Conservation (phyloP, 768 basidiomycete species). For the Collybia sp. region DNA sequence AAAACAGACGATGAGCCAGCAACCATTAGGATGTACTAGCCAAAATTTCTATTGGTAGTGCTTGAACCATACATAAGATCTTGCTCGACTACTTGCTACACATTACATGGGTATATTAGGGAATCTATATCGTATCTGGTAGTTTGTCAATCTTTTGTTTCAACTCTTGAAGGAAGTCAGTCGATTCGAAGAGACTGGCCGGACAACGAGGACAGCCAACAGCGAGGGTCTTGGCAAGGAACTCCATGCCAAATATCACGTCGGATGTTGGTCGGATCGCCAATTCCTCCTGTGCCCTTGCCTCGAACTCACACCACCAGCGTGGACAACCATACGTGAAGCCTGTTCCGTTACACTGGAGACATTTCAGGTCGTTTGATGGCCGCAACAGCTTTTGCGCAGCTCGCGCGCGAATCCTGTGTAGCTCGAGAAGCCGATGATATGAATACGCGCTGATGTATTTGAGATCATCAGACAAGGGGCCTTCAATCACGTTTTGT, state of each 20-base stretch:
- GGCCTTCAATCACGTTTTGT: slow-evolving; percentile 32
- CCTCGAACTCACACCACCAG: slow-evolving; percentile 47
- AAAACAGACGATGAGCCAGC: too few relatives aligned
- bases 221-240: slow-evolving; percentile 33
- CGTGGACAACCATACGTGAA: slow-evolving; percentile 23
- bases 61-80: too few relatives aligned
- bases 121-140: slow-evolving; percentile 4
- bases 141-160: slow-evolving; percentile 37
- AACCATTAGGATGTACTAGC: too few relatives aligned
- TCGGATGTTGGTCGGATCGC: slow-evolving; percentile 36
- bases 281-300: slow-evolving; percentile 40
- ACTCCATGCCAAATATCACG: slow-evolving; percentile 30
- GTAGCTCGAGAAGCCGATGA: slow-evolving; percentile 43
- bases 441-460: slow-evolving; percentile 45
- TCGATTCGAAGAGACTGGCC: slow-evolving; percentile 27
- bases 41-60: too few relatives aligned
- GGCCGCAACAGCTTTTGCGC: slow-evolving; percentile 32
- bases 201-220: slow-evolving; percentile 38
- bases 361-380: slow-evolving; percentile 36
- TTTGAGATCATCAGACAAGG: slow-evolving; percentile 44
- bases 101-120: not conserved
- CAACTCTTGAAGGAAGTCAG: slow-evolving; percentile 32
- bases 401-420: slow-evolving; percentile 33
- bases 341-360: slow-evolving; percentile 34
- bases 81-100: too few relatives aligned